These are phyloP conservation scores for Mangifera indica DNA, from an alignment of 345 rosid species.

Conservation along the genomic window DNA sequence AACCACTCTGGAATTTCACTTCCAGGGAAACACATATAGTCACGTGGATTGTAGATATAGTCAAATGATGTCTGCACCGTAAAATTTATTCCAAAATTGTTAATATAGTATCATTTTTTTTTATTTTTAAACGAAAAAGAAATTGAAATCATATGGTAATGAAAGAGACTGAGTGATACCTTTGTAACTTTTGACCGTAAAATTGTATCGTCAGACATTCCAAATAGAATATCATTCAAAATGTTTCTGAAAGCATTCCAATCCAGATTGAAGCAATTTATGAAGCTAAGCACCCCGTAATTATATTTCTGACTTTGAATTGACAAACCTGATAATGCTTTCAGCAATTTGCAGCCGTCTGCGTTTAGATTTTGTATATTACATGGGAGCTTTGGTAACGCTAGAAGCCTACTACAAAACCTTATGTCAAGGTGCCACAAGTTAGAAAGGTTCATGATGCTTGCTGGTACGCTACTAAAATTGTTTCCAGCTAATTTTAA, in stretches of 20 bases:
- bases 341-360: constrained; percentile 3
- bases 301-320: background rate
- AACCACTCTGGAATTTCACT: background rate
- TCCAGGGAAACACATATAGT: background rate
- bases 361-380: background rate
- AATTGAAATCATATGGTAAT: too few species aligned
- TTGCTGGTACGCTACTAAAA: background rate
- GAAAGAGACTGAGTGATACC: too few species aligned
- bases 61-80: background rate
- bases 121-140: too few species aligned
- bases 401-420: background rate
- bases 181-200: too few species aligned
- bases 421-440: background rate
- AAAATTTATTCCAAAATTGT: background rate
- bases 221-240: too few species aligned
- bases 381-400: constrained; percentile 11
- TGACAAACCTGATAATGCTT: background rate
- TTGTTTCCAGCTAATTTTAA: background rate
- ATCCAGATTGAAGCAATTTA: too few species aligned
- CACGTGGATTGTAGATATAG: background rate
- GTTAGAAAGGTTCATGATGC: constrained; percentile 12
- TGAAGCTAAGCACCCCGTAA: too few species aligned
- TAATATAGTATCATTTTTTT: background rate
- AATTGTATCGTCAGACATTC: too few species aligned
- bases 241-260: too few species aligned